These are phyloP conservation scores for Oleoguttula mirabilis DNA, from an alignment of 495 filamentous ascomycete genomes.

Conservation along the genomic window DNA sequence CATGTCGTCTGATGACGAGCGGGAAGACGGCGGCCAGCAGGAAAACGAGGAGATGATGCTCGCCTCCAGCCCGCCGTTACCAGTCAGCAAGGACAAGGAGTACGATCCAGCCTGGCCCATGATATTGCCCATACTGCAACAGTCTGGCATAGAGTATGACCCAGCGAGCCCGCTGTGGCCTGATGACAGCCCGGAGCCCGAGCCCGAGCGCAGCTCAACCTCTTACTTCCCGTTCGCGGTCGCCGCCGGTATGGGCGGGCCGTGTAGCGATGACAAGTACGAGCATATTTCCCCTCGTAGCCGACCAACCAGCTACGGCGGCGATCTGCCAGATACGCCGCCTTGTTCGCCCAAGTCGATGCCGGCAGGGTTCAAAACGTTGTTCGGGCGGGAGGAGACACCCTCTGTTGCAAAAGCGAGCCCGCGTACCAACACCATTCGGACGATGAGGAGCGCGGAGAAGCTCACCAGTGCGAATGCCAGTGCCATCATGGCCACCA, in stretches of 20 bases:
- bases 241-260: background rate
- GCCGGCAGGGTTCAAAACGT: conserved; percentile 8
- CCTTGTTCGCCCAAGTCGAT: conserved; percentile 25
- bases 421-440: too few relatives aligned
- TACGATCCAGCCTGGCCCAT: conserved; percentile 16
- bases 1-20: too few relatives aligned
- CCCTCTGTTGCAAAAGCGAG: too few relatives aligned
- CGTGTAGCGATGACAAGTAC: background rate
- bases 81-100: conserved; percentile 5
- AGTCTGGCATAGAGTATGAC: conserved; percentile 9
- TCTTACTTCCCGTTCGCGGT: conserved; percentile 9
- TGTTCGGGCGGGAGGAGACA: too few relatives aligned
- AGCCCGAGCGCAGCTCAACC: conserved; percentile 6
- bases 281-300: too few relatives aligned
- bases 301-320: too few relatives aligned
- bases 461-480: conserved; percentile 15
- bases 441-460: conserved; percentile 2
- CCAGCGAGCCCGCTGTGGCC: conserved; percentile 13
- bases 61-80: conserved; percentile 8
- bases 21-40: too few relatives aligned
- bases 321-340: conserved; percentile 20
- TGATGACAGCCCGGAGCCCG: background rate
- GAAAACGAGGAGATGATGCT: too few relatives aligned
- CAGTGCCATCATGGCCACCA: conserved; percentile 14
- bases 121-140: background rate